Conservation (phyloP, 768 basidiomycete species). For the Cystobasidium tubakii region DNA sequence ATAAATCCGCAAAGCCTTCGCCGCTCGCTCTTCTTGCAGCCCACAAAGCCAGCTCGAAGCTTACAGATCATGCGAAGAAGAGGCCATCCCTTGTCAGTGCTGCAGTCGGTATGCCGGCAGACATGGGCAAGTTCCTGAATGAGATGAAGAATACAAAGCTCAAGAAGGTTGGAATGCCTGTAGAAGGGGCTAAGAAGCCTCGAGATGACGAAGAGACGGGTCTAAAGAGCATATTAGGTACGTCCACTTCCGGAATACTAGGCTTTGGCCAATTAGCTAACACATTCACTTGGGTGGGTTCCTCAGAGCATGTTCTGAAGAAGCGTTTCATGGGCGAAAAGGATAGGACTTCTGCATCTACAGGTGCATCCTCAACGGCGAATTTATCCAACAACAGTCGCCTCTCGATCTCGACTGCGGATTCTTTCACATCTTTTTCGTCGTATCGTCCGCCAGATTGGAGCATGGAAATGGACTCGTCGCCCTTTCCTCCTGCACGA, state of each 20-base stretch:
- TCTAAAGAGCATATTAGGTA: slow-evolving; percentile 17
- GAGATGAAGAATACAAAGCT: slow-evolving; percentile 30
- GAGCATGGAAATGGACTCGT: slow-evolving; percentile 4
- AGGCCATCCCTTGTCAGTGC: background rate
- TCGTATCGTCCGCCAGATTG: slow-evolving; percentile 31
- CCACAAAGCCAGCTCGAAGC: slow-evolving; percentile 9
- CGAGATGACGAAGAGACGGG: slow-evolving; percentile 20
- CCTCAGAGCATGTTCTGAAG: slow-evolving; percentile 23
- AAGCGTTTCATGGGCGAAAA: slow-evolving; percentile 17
- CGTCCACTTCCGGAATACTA: background rate
- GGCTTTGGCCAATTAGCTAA: no score
- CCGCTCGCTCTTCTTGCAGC: slow-evolving; percentile 24
- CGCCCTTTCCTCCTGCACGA: background rate
- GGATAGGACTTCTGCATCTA: background rate
- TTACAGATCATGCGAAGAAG: background rate
- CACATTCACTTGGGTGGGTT: no score
- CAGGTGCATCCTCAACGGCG: background rate
- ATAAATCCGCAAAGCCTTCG: background rate
- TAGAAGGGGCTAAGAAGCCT: slow-evolving; percentile 13
- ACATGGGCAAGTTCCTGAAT: slow-evolving; percentile 29
- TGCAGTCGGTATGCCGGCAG: slow-evolving; percentile 2
- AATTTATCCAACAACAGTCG: background rate
- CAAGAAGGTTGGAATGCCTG: slow-evolving; percentile 19
- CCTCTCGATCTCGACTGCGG: slow-evolving; percentile 16
- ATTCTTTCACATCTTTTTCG: slow-evolving; percentile 26